Evolutionary conservation across 139 green algal species (phyloP).

Genomic region (Chlorella sp.): DNA sequence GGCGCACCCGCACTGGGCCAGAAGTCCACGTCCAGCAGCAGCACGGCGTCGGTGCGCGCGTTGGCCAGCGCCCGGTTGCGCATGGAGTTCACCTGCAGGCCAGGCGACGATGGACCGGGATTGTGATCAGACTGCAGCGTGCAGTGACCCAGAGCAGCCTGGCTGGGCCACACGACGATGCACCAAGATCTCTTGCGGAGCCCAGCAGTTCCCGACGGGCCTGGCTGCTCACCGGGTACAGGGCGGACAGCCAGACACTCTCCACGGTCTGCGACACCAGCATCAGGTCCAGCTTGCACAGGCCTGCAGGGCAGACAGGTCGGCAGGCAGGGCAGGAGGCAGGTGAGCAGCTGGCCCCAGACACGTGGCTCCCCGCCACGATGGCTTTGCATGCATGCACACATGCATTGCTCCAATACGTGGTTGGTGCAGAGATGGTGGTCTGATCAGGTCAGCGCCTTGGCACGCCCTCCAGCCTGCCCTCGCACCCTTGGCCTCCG

Average conservation of each 20-base stretch:
- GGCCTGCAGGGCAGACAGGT: not conserved
- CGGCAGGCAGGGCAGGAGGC: not conserved
- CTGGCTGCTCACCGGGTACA: conserved; percentile 37
- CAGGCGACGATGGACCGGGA: no score
- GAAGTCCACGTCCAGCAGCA: conserved; percentile 62
- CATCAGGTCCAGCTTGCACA: conserved; percentile 59
- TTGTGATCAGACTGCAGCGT: no score
- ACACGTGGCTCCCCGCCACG: no score
- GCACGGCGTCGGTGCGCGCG: conserved; percentile 48
- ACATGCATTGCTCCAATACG: not conserved
- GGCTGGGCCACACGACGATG: no score
- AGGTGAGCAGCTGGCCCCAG: not conserved
- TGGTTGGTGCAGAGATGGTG: not conserved
- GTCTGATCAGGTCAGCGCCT: not conserved
- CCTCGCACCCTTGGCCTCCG: conserved; percentile 49
- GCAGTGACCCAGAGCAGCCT: no score
- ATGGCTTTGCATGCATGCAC: not conserved
- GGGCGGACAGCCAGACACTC: conserved; percentile 50
- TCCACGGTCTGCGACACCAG: conserved; percentile 53
- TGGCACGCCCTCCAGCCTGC: not conserved
- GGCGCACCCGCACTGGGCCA: conserved; percentile 22
- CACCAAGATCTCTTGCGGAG: no score
- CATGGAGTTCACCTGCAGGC: conserved; percentile 49
- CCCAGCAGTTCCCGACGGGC: no score
- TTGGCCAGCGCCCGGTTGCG: conserved; percentile 55